Evolutionary conservation across 1,284 basidiomycete species (phyloP).

Genomic region (Cryptococcus sp.): DNA sequence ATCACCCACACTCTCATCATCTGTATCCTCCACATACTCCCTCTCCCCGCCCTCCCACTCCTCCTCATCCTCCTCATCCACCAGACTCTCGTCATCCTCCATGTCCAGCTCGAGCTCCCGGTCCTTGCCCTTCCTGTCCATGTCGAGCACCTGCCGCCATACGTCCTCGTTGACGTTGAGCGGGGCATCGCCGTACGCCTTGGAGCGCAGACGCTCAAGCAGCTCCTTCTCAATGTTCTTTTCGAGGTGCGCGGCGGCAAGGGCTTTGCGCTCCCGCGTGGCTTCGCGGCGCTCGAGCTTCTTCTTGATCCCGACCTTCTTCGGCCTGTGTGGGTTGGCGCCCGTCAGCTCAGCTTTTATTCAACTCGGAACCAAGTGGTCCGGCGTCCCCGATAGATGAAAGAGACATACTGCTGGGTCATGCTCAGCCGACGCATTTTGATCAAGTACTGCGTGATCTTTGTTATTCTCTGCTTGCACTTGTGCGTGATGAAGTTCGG

Average conservation of each 20-base stretch:
- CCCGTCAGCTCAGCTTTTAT: neutral
- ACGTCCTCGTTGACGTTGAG: conserved; percentile 98
- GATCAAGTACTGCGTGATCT: conserved; percentile 98
- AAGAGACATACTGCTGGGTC: conserved; percentile 70
- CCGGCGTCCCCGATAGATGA: neutral
- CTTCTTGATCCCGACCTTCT: conserved; percentile 92
- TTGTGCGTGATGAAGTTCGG: conserved; percentile 97
- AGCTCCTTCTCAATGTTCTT: conserved; percentile 94
- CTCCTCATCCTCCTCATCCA: conserved; percentile 56
- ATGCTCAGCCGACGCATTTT: conserved; percentile 91
- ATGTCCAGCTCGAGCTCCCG: conserved; percentile 55
- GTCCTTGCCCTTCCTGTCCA: conserved; percentile 59
- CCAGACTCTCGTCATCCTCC: conserved; percentile 56
- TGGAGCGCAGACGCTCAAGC: conserved; percentile 88
- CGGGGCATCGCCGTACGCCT: conserved; percentile 96
- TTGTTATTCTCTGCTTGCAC: conserved; percentile 97
- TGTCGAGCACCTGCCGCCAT: conserved; percentile 85
- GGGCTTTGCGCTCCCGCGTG: conserved; percentile 89
- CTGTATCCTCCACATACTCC: conserved; percentile 70
- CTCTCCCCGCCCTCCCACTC: conserved; percentile 54
- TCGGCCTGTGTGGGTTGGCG: conserved; percentile 61
- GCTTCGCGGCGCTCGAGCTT: conserved; percentile 94
- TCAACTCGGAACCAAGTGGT: no score
- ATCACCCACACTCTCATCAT: conserved; percentile 56
- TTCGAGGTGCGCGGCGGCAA: conserved; percentile 90